Conservation (phyloP, 306 rosid species). For the Adenanthera pavonina region DNA sequence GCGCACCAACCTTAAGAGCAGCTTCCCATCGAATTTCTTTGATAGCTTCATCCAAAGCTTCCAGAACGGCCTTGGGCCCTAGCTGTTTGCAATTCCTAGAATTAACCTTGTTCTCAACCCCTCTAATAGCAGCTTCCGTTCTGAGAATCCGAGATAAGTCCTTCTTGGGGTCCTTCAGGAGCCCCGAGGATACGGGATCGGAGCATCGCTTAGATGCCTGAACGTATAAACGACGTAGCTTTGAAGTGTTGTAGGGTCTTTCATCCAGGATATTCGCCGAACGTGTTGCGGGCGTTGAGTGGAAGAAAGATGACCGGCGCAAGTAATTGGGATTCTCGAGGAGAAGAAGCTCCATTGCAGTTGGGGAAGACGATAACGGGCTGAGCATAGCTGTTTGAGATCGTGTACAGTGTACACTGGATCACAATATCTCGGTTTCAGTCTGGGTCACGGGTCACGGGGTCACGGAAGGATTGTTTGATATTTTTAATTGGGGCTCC, state of each 20-base stretch:
- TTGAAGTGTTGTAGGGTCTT: constrained; percentile 5
- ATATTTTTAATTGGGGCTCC: no score
- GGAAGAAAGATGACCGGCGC: constrained; percentile 40
- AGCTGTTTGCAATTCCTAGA: constrained; percentile 68
- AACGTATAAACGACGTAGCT: constrained; percentile 35
- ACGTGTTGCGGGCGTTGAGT: constrained; percentile 32
- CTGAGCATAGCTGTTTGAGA: neutral
- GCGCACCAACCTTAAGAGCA: constrained; percentile 70
- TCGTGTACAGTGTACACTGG: no score
- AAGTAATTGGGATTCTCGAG: constrained; percentile 12
- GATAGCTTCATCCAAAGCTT: constrained; percentile 83
- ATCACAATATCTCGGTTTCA: neutral
- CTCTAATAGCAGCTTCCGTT: constrained; percentile 81
- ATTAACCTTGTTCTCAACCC: constrained; percentile 65
- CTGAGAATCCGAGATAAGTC: constrained; percentile 80
- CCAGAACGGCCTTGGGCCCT: constrained; percentile 86
- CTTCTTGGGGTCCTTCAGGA: constrained; percentile 65
- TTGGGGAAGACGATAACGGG: neutral
- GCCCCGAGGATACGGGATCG: constrained; percentile 40
- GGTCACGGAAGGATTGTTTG: no score
- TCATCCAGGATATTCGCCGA: constrained; percentile 40
- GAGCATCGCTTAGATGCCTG: constrained; percentile 55
- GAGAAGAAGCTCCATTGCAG: constrained; percentile 36
- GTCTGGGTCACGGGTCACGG: no score
- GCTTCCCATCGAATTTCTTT: constrained; percentile 54